These are phyloP conservation scores for Thermochaetoides thermophila DNA, from an alignment of 495 filamentous ascomycete species.

Conservation along the genomic window DNA sequence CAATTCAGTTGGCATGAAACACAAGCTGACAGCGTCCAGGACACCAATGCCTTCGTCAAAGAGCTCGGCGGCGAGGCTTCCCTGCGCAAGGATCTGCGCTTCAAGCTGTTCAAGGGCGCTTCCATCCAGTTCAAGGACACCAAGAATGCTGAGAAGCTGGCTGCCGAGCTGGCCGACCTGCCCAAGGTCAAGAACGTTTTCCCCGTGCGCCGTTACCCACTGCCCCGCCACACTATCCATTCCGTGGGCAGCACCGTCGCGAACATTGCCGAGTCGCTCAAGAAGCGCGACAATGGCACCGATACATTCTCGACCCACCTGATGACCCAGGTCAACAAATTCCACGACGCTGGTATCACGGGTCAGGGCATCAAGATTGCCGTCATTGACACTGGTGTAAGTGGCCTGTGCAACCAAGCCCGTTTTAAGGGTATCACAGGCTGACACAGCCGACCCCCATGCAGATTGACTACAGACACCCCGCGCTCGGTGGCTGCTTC, in stretches of 20 bases:
- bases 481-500: conserved; percentile 43
- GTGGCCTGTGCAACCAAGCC: conserved; percentile 5
- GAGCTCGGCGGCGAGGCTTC: conserved; percentile 24
- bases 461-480: conserved; percentile 41
- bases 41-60: conserved; percentile 23
- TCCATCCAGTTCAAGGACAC: conserved; percentile 33
- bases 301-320: conserved; percentile 30
- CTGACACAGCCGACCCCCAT: no score
- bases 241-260: conserved; percentile 26
- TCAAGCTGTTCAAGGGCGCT: conserved; percentile 33
- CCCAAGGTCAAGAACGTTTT: conserved; percentile 31
- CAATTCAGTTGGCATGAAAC: no score
- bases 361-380: conserved; percentile 34
- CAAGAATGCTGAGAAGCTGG: conserved; percentile 25
- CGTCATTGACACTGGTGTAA: conserved; percentile 34
- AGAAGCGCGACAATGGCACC: conserved; percentile 23
- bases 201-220: conserved; percentile 27
- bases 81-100: conserved; percentile 29
- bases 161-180: conserved; percentile 23
- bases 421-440: conserved; percentile 5
- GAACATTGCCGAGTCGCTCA: conserved; percentile 12
- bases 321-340: conserved; percentile 36
- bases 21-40: no score
- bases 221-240: conserved; percentile 30
- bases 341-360: conserved; percentile 26